Base-by-base conservation (phyloP, 208 protist species). In the Acanthamoeba polyphaga region DNA sequence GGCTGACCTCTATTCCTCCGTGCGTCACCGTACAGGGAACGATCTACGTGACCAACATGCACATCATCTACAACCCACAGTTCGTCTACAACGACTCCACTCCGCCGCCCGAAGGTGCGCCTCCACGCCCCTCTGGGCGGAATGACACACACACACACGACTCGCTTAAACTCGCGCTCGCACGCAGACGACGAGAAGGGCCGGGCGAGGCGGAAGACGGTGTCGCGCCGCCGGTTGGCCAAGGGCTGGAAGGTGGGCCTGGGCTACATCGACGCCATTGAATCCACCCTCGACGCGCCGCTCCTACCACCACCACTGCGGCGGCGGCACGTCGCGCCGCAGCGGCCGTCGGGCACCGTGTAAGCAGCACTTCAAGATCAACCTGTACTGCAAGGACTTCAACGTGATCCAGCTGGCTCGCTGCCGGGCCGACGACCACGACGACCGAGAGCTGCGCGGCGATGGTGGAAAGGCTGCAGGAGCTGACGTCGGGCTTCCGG, bases 21-120 rank as follows among this genome's bases (percentile, higher is more conserved):
- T 82, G 3, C 12, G 19, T 8, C 17, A 15, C 15, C 15, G 70
- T 22, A 32, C 49, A 89, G 82, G 82, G 82, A 17, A 89, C 82
- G 46, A 58, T 89, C 53, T 89, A 49, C 9, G 55, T 89, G 53
- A 89, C 82, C 15, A 89, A 89, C 55, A 89, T 89, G 82, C 82
- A 89, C 82, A 89, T 89, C 13, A 89, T 89, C 34, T 89, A 89
- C 55, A 89, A 89, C 32, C 82, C 82, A 27, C 82, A 89, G 46
- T 89, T 89, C 29, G 82, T 89, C n/a, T 89, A 89, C 55, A 89
- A 58, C 22, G 29, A 38, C 70, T 24, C n/a, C 9, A 38, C 70
- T 27, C 38, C 70, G 38, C 34, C 38, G 70, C 34, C n/a, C 55
- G 55, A 62, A 62, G 55, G 55, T 62, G 55, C 55, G 17, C 62